Conservation (phyloP, 108 stramenopile species). For the Nitzschia inconspicua region DNA sequence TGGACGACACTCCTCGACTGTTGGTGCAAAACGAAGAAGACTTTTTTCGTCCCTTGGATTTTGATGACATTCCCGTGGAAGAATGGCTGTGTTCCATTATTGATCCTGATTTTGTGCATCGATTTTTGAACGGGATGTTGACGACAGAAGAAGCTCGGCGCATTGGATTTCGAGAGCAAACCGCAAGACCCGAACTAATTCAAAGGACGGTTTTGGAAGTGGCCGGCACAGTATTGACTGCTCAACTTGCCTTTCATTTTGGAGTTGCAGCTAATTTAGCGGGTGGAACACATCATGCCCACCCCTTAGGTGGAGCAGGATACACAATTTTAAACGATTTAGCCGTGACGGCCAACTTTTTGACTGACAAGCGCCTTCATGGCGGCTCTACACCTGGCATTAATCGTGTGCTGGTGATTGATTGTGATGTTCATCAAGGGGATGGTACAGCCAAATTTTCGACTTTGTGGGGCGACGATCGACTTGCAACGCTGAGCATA, state of each 20-base stretch:
- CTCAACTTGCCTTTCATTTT: conserved; percentile 65
- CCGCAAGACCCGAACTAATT: conserved; percentile 56
- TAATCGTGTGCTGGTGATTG: conserved; percentile 71
- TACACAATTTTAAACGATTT: conserved; percentile 83
- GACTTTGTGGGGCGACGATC: conserved; percentile 12
- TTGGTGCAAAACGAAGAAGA: conserved; percentile 40
- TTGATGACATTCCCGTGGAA: conserved; percentile 25
- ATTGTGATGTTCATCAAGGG: conserved; percentile 87
- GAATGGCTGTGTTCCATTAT: conserved; percentile 22
- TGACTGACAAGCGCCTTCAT: conserved; percentile 17
- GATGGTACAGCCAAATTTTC: conserved; percentile 57
- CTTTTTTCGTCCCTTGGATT: conserved; percentile 53
- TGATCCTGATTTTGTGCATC: conserved; percentile 38
- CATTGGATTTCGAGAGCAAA: conserved; percentile 77
- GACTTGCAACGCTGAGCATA: conserved; percentile 60
- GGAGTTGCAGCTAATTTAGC: conserved; percentile 76
- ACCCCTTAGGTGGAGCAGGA: conserved; percentile 52
- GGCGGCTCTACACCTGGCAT: not conserved
- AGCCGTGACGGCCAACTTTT: conserved; percentile 53
- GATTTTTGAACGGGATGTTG: conserved; percentile 46
- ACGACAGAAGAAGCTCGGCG: conserved; percentile 48
- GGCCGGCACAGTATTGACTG: conserved; percentile 66
- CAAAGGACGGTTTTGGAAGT: conserved; percentile 74
- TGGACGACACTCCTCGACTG: conserved; percentile 23
- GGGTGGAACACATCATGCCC: conserved; percentile 85